Conservation (phyloP, 257 asterid genomes). For the Voacanga thouarsii region DNA sequence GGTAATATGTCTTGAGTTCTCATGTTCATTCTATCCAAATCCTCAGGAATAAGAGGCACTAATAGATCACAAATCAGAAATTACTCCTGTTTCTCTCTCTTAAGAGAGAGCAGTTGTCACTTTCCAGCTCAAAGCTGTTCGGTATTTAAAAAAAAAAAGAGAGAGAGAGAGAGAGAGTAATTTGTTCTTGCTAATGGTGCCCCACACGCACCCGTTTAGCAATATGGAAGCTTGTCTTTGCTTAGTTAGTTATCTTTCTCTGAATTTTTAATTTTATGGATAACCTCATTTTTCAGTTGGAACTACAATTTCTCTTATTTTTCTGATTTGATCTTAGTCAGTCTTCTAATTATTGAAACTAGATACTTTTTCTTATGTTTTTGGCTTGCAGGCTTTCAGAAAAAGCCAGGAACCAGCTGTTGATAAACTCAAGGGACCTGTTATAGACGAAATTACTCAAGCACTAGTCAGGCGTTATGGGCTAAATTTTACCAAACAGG, state of each 20-base stretch:
- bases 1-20: neutral
- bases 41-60: neutral
- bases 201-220: neutral
- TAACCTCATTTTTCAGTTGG: neutral
- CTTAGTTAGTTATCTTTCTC: neutral
- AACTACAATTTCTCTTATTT: neutral
- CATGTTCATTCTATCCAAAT: neutral
- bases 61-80: neutral
- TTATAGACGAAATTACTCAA: conserved; percentile 57
- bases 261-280: neutral
- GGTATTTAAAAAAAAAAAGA: neutral
- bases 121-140: neutral
- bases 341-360: neutral
- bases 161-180: too few relatives aligned
- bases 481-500: conserved; percentile 61
- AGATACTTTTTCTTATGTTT: conserved; percentile 12
- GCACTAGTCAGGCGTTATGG: conserved; percentile 62
- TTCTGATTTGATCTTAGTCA: neutral
- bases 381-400: conserved; percentile 56
- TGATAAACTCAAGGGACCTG: conserved; percentile 73
- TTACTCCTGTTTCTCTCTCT: neutral
- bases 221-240: neutral
- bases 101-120: neutral
- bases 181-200: neutral
- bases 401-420: conserved; percentile 84